Evolutionary conservation across 2,329 filamentous ascomycete genomes (phyloP), one percentile per base, ranked within the genome.

Genomic region (Alternaria ventricosa): DNA sequence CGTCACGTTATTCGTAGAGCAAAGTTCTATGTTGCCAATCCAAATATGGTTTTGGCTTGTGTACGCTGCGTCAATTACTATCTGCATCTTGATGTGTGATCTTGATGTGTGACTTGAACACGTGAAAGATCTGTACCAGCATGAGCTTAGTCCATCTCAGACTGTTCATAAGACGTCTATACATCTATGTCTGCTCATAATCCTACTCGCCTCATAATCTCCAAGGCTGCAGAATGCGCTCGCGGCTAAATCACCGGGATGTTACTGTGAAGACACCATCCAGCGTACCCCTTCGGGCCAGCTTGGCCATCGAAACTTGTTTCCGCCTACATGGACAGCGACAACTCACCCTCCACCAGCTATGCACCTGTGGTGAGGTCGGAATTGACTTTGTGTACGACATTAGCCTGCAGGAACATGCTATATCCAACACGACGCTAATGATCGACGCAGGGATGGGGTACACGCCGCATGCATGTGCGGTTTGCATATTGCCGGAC

Each of bases 381-480:
- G 6, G 28, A 12, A 55, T 65, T 62, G 65, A 57, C 53, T 44
- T 58, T 60, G 43, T 47, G 44, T 49, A 33, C 44, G 30, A 30
- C 53, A 44, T 56, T 56, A 27, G 50, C 51, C 22, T 28, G 53
- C 51, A 23, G 25, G 18, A 22, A 43, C 30, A 49, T 27, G 43
- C 12, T 43, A 28, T 55, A 36, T 33, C 54, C 46, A 36, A 28
- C 30, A 33, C 33, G 54, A 57, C 36, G 28, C 33, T 28, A 46
- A 57, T 36, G 59, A 61, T 61, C 25, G 55, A 43, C 59, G 45
- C 46, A 57, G 30, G 54, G 54, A 18, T 23, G 3, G 28, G 3
- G 20, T 28, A 36, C 30, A 5, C 49, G 18, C 28, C 20, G 22
- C 49, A 11, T 51, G 51, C 13, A 45, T 36, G 30, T 12, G 45